Evolutionary conservation across 441 rosid species (phyloP), one percentile per base, ranked within the genome.

Genomic region (Croton setiger): DNA sequence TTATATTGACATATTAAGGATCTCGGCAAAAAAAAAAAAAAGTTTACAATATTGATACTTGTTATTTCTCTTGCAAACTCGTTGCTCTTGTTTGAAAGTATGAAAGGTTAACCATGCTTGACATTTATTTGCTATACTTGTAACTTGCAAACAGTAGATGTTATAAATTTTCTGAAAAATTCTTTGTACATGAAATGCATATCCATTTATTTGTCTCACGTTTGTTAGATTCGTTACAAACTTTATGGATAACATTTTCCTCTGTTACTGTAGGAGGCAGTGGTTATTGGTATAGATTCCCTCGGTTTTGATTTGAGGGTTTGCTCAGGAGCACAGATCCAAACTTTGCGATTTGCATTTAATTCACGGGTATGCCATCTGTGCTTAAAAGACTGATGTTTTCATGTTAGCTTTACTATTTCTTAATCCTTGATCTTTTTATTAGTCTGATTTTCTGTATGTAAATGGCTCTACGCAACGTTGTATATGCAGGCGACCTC

Each of bases 231-330:
- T 18, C 12, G 20, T 45, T 4, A n/a, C 61, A 49, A 15, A 59
- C 69, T 49, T 72, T 49, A n/a, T 18, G 33, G 44, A 52, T 68
- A 64, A 69, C 35, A 56, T 23, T 11, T 49, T 69, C 59, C 33
- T 41, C 33, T 74, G 67, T 41, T 67, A 36, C 60, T 49, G 64
- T 75, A 92, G 97, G 99, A 94, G 78, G 96, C 84, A 62, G 84
- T 73, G 61, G 60, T 90, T 55, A 87, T 81, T 55, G 81, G 79
- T 49, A 68, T 95, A 62, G 98, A 95, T 80, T 86, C 97, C 47
- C 80, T 89, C 27, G 99, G 99, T 37, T 90, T 95, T 71, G 95
- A 86, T 79, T 66, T 86, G 74, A 87, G 98, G 79, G 89, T 84
- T 72, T 94, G 99, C 60, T 86, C 90, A 39, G 98, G 89, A 74